phyloP scores from a whole-genome alignment of 768 basidiomycete species.

The Rossbeevera mucosa region DNA sequence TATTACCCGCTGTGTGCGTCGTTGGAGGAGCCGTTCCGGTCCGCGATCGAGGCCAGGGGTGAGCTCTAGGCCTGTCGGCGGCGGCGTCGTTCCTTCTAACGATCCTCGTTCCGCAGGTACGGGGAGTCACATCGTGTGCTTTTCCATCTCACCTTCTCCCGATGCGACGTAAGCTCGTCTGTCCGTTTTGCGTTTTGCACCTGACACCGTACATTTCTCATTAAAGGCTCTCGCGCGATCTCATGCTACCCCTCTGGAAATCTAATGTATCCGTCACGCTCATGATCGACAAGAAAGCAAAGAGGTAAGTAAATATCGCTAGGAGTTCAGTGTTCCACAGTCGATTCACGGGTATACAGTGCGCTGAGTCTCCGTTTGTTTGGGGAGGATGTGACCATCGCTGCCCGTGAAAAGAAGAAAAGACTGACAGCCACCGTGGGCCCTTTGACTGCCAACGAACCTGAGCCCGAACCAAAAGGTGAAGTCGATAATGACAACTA shows the following conservation, averaged over 20 bases:
- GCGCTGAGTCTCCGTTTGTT: conserved; percentile 85
- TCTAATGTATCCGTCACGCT: conserved; percentile 81
- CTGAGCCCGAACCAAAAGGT: not conserved
- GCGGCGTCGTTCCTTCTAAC: not conserved
- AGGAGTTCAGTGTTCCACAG: not conserved
- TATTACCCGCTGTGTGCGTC: conserved; percentile 74
- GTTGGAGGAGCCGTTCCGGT: conserved; percentile 58
- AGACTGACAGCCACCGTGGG: not conserved
- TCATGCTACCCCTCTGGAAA: conserved; percentile 95
- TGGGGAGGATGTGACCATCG: conserved; percentile 67
- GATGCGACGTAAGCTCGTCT: conserved; percentile 47
- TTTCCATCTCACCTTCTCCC: conserved; percentile 50
- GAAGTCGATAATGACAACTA: not conserved
- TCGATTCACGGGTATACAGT: conserved; percentile 35
- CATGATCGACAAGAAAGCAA: conserved; percentile 96
- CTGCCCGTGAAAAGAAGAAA: conserved; percentile 37
- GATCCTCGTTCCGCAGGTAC: conserved; percentile 36
- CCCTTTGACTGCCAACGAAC: not conserved
- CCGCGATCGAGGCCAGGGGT: conserved; percentile 52
- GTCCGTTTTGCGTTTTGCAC: not conserved
- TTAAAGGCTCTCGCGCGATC: conserved; percentile 64
- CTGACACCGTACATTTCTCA: not conserved
- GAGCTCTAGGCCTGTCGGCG: conserved; percentile 3
- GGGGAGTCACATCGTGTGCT: conserved; percentile 72
- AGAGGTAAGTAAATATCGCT: conserved; percentile 54